These are phyloP conservation scores for Diaporthe batatas DNA, from an alignment of 2,329 filamentous ascomycete species.

Conservation along the genomic window DNA sequence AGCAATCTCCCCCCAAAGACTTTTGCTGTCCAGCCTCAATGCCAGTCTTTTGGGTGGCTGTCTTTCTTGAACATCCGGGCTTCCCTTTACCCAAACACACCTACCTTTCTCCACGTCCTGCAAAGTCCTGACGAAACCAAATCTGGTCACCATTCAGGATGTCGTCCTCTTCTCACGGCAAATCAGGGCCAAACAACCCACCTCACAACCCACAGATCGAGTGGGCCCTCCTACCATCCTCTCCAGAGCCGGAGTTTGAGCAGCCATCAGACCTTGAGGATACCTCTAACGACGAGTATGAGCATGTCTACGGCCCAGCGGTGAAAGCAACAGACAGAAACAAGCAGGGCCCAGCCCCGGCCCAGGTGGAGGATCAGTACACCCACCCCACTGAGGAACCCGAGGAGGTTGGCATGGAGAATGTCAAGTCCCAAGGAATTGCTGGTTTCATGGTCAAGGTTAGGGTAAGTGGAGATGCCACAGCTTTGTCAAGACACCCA, in stretches of 20 bases:
- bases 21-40: not conserved
- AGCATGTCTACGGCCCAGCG: not conserved
- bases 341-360: not conserved
- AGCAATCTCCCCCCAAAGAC: not conserved
- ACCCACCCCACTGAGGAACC: conserved; percentile 1
- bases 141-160: not conserved
- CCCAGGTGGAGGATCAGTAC: conserved; percentile 2
- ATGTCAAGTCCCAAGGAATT: not conserved
- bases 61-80: not conserved
- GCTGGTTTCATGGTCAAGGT: conserved; percentile 7
- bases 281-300: not conserved
- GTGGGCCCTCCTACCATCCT: not conserved
- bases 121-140: not conserved
- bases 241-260: not conserved
- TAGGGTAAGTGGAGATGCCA: not conserved
- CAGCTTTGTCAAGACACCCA: no score
- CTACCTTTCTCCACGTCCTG: no score
- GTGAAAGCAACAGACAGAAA: not conserved
- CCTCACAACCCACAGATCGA: not conserved
- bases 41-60: not conserved
- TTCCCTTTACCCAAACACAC: not conserved
- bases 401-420: not conserved
- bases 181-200: no score
- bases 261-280: not conserved
- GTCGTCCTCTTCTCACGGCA: not conserved